Base-by-base conservation (phyloP, 1,284 basidiomycete genomes). In the Cutaneotrichosporon cyanovorans region DNA sequence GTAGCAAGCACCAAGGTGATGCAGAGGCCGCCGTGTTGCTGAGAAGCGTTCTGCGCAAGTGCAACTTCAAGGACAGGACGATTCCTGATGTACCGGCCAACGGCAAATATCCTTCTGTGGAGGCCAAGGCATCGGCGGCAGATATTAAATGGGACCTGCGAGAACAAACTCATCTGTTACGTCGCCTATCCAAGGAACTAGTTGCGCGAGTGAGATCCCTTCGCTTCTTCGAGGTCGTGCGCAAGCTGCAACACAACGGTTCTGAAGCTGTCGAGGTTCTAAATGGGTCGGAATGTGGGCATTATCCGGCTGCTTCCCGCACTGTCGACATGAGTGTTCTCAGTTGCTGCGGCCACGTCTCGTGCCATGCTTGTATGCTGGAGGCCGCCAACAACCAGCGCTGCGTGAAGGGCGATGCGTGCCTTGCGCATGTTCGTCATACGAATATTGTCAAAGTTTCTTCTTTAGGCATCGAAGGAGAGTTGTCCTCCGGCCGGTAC, bases 291-390 rank as follows among this genome's bases (percentile, higher is more conserved):
- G 57, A 48, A 36, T 64, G 66, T 40, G 48, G 48, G 20, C 62
- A 73, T 77, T 38, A 71, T 72, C 55, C 70, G 82, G n/a, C n/a
- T n/a, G n/a, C 56, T 57, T 14, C 51, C 50, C 1, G 6, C 15
- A 14, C 82, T 51, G 73, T 78, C 11, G 84, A 88, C 44, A 78
- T 88, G 56, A 83, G 86, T 10, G 82, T 93, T 3, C 76, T 92
- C 20, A 91, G 88, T 2, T 89, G 87, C 22, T 95, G 89, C 60
- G 89, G 89, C 7, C 89, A 95, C 65, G 82, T 80, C 58, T 87
- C 89, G 4, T 91, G 87, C 61, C 68, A 79, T 58, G 69, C 75
- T 2, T 90, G 87, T 61, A 84, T 93, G 53, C 77, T 74, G 45
- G 71, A 74, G 25, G 81, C 79, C 41, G 87, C 87, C 5, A 80